A percentile compares a stretch with the other conserved stretches of the same genome.
phyloP scores from a whole-genome alignment of 2,329 filamentous ascomycete species.

The Orbilia javanica region DNA sequence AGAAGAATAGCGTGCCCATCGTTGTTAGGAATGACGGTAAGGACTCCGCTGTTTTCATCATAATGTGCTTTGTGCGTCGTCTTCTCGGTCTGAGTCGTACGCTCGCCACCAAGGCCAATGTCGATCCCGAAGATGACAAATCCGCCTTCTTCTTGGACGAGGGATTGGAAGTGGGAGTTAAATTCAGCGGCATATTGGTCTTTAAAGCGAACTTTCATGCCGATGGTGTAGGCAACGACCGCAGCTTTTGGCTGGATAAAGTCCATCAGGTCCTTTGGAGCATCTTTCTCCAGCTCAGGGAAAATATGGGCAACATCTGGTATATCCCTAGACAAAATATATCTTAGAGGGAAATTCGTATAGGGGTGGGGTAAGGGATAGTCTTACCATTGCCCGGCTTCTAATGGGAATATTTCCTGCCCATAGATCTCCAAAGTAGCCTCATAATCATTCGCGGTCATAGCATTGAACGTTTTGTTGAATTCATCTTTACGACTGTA shows the following conservation, averaged over 20 bases:
- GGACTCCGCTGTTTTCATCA: constrained; percentile 6
- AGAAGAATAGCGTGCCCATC: constrained; percentile 25
- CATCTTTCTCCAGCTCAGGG: constrained; percentile 16
- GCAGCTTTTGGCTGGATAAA: constrained; percentile 15
- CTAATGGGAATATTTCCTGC: not conserved
- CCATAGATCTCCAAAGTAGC: constrained; percentile 19
- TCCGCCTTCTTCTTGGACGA: constrained; percentile 6
- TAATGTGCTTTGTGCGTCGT: constrained; percentile 34
- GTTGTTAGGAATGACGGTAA: constrained; percentile 24
- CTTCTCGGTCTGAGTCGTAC: not conserved
- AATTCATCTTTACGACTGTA: constrained; percentile 32
- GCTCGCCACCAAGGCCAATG: constrained; percentile 9
- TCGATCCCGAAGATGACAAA: constrained; percentile 28
- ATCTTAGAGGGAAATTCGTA: not conserved
- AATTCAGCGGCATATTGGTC: constrained; percentile 25
- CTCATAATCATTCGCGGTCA: constrained; percentile 15
- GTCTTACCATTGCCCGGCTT: constrained; percentile 14
- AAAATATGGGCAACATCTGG: constrained; percentile 16
- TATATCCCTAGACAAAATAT: constrained; percentile 17
- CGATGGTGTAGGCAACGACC: constrained; percentile 23
- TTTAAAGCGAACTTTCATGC: constrained; percentile 21
- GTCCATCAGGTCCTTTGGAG: constrained; percentile 16
- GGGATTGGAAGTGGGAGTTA: constrained; percentile 27
- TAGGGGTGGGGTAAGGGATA: not conserved
- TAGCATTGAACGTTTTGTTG: constrained; percentile 26